Conservation (phyloP, 1,139 yeast species). For the Candida smagusa region DNA sequence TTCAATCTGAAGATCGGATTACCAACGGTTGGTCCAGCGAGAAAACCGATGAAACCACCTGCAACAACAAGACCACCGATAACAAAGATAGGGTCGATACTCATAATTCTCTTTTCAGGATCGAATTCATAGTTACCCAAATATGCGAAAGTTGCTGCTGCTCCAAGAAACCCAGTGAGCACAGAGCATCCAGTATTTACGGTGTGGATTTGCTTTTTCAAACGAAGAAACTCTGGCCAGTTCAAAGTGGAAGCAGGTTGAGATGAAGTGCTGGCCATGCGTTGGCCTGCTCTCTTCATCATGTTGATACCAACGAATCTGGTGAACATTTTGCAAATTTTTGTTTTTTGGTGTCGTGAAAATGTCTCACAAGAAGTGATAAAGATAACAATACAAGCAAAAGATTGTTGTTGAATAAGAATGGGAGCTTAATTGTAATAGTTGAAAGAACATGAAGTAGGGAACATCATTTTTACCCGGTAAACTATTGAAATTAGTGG, state of each 20-base stretch:
- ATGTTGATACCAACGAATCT: conserved; percentile 3
- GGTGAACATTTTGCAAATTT: conserved; percentile 3
- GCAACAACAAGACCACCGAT: conserved; percentile 62
- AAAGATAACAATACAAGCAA: too few species aligned
- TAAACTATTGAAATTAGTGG: too few species aligned
- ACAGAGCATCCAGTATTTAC: conserved; percentile 67
- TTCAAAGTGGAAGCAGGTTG: conserved; percentile 22
- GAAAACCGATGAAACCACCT: conserved; percentile 75
- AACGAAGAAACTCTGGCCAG: conserved; percentile 78
- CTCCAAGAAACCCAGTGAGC: conserved; percentile 65
- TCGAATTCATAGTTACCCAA: conserved; percentile 83
- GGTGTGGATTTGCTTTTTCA: conserved; percentile 73
- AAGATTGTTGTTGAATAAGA: too few species aligned
- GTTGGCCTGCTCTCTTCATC: neutral
- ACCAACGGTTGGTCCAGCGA: conserved; percentile 84
- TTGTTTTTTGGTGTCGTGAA: too few species aligned
- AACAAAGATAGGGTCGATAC: conserved; percentile 83
- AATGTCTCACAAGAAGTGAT: too few species aligned
- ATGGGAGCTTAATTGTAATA: too few species aligned
- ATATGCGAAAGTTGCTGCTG: conserved; percentile 69
- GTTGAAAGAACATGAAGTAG: too few species aligned
- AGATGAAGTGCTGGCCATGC: neutral
- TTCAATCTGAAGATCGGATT: conserved; percentile 59
- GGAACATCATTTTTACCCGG: too few species aligned
- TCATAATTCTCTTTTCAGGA: conserved; percentile 79